Conservation (phyloP, 106 monocot species). For the Dactylorhiza incarnata region DNA sequence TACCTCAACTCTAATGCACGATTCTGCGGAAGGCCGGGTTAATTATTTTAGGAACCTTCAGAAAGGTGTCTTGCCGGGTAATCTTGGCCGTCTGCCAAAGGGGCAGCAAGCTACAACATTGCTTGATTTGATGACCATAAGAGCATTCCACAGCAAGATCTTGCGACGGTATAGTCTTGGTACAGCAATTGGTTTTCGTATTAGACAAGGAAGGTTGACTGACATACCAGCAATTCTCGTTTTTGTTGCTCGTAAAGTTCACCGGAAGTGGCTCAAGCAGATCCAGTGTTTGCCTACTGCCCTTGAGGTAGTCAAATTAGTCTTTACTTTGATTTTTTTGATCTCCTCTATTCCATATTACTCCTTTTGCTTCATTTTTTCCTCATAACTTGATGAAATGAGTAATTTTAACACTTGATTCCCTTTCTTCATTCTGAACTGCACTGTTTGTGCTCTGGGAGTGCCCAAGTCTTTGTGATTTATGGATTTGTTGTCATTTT, state of each 20-base stretch:
- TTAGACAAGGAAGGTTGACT: constrained; percentile 67
- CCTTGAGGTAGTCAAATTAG: constrained; percentile 54
- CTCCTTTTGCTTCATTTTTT: background rate
- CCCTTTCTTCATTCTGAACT: background rate
- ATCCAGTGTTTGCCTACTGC: constrained; percentile 76
- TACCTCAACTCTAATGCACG: constrained; percentile 67
- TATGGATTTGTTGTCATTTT: background rate
- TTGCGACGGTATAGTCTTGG: constrained; percentile 85
- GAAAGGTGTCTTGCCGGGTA: constrained; percentile 77
- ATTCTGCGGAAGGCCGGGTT: constrained; percentile 85
- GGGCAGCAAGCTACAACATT: constrained; percentile 85
- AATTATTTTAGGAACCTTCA: constrained; percentile 98
- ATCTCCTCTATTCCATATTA: background rate
- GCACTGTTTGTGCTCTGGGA: background rate
- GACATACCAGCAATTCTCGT: constrained; percentile 89
- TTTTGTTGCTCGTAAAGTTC: constrained; percentile 95
- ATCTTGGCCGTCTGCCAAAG: constrained; percentile 51
- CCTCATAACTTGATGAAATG: background rate
- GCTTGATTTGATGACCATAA: constrained; percentile 93
- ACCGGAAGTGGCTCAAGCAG: constrained; percentile 77
- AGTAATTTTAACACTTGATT: background rate
- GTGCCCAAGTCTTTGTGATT: background rate
- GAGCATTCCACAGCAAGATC: constrained; percentile 98
- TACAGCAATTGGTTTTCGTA: constrained; percentile 91
- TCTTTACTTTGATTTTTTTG: background rate